Evolutionary conservation across 371 early-diverging fungal species (phyloP), one percentile per base, ranked within the genome.

Genomic region (Mucor irregularis): DNA sequence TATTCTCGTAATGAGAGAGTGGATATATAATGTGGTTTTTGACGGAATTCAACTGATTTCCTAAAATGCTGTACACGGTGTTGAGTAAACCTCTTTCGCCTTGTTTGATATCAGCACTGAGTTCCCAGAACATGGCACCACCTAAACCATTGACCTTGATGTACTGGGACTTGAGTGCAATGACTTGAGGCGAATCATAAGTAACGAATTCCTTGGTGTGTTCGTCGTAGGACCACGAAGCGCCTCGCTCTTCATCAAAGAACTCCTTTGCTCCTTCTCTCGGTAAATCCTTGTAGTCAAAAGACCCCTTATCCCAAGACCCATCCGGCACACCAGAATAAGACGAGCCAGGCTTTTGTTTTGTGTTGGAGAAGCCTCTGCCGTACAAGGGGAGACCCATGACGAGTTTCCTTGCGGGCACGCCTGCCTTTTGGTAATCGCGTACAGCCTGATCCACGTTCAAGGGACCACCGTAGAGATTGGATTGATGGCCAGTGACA

Each of bases 121-220:
- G 62, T 64, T 92, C 91, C 92, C 92, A 92, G 62, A 89, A 83
- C 90, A 96, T 94, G 35, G 86, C 84, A 1, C 96, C 97, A 17
- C 87, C 88, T 16, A 96, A 66, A 2, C 72, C 70, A 28, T 70
- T 68, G 4, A 81, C 67, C 48, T 80, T 71, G 49, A 91, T 85
- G 53, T 90, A 93, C 29, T 87, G 74, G 22, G 85, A 84, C 76
- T 97, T 97, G 45, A 75, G 82, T 58, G 67, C 68, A 19, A 92
- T 66, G 10, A 85, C 75, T 19, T 78, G 61, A 0, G 88, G 82
- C n/a, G 88, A 81, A 64, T 97, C 97, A 58, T 93, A 96, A 5
- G 91, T 88, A 45, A 90, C 81, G 62, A 94, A 62, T 30, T 94
- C 89, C 9, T 80, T 69, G 19, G 69, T 76, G 4, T 39, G 53